Evolutionary conservation across 495 filamentous ascomycete species (phyloP).

Genomic region (Neurospora sp.): DNA sequence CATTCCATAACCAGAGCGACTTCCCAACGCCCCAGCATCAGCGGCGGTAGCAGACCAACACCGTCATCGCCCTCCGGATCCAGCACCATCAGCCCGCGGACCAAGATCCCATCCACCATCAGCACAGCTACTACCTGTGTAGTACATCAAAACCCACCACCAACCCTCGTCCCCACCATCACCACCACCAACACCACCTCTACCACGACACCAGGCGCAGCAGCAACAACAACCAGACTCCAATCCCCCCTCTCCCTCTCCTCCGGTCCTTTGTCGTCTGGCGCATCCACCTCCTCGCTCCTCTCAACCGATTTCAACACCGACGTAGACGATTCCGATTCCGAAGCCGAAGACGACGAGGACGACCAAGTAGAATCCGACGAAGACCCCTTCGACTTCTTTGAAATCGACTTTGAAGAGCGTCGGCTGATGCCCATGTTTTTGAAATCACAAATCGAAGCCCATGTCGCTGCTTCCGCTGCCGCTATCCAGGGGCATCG

Average conservation of each 20-base stretch:
- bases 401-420: slow-evolving; percentile 4
- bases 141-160: background rate
- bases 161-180: background rate
- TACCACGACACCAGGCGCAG: background rate
- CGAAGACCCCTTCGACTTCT: background rate
- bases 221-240: background rate
- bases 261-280: background rate
- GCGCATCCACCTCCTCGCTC: background rate
- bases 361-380: background rate
- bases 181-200: background rate
- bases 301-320: background rate
- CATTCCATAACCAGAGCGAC: background rate
- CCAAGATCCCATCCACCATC: background rate
- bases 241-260: background rate
- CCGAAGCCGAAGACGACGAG: background rate
- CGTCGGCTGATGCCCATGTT: slow-evolving; percentile 15
- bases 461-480: background rate
- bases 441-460: background rate
- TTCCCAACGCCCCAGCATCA: background rate
- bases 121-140: background rate
- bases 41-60: background rate
- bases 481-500: background rate
- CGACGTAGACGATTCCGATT: background rate
- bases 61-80: background rate
- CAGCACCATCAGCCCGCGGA: background rate